phyloP scores from a whole-genome alignment of 2,329 filamentous ascomycete species.

The Neopestalotiopsis sp. region DNA sequence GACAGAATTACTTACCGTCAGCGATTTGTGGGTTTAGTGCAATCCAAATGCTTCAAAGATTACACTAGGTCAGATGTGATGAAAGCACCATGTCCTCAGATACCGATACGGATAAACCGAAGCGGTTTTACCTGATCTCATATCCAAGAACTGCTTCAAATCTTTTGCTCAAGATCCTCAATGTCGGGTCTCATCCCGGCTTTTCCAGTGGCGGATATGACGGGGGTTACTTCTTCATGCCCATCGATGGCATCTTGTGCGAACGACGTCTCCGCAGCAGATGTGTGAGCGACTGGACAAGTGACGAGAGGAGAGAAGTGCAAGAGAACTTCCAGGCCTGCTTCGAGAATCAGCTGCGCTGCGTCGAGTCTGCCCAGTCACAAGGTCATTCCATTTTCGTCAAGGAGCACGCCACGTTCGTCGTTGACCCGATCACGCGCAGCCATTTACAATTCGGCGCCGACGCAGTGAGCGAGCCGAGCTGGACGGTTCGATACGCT shows the following conservation, averaged over 20 bases:
- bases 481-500: constrained; percentile 4
- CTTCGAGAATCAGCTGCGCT: not conserved
- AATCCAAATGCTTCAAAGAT: too few relatives aligned
- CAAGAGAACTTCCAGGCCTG: not conserved
- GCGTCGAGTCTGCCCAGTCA: not conserved
- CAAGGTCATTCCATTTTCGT: not conserved
- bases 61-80: too few relatives aligned
- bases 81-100: not conserved
- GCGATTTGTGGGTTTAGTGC: too few relatives aligned
- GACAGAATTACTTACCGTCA: not conserved
- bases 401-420: not conserved
- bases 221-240: constrained; percentile 8
- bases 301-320: not conserved
- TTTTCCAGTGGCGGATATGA: not conserved
- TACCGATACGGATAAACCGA: not conserved
- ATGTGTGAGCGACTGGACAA: constrained; percentile 1
- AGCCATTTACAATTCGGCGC: not conserved
- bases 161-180: not conserved
- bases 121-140: constrained; percentile 3
- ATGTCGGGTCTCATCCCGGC: not conserved
- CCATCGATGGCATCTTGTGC: not conserved
- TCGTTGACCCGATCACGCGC: not conserved
- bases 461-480: not conserved
- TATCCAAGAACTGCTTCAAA: not conserved
- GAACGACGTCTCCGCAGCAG: constrained; percentile 4